phyloP scores from a whole-genome alignment of 106 monocot species.

The Dactylorhiza incarnata region DNA sequence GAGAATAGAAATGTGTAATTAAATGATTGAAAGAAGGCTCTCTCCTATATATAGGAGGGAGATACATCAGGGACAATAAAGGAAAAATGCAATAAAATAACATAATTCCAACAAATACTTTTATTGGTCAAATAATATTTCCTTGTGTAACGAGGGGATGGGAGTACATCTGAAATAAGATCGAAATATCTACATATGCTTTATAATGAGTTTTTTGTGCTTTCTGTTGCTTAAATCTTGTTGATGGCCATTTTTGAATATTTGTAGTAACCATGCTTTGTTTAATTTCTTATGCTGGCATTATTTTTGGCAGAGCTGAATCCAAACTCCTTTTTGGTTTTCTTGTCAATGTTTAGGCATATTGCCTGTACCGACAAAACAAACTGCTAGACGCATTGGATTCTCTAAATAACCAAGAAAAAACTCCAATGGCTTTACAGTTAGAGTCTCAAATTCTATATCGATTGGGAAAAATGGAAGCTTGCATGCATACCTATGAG shows the following conservation, averaged over 20 bases:
- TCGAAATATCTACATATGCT: not conserved
- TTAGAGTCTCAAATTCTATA: slow-evolving; percentile 91
- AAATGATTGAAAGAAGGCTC: too few species aligned
- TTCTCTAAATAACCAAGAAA: slow-evolving; percentile 49
- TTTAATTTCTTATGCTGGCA: too few species aligned
- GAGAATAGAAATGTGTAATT: too few species aligned
- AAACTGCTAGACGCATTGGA: slow-evolving; percentile 75
- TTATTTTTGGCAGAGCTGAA: not conserved
- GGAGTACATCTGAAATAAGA: not conserved
- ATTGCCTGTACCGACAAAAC: slow-evolving; percentile 94
- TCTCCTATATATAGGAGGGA: too few species aligned
- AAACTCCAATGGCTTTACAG: slow-evolving; percentile 54
- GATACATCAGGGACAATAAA: too few species aligned
- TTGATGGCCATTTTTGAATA: not conserved
- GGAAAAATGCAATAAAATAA: too few species aligned
- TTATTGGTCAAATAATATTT: too few species aligned
- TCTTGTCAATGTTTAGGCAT: slow-evolving; percentile 48
- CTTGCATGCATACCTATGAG: slow-evolving; percentile 69
- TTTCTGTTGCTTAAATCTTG: not conserved
- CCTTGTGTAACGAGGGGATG: too few species aligned
- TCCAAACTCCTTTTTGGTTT: not conserved
- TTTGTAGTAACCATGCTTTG: not conserved
- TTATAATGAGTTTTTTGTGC: not conserved
- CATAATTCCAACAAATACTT: too few species aligned
- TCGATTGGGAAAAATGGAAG: slow-evolving; percentile 77